Percentiles rank a stretch among this genome's conserved stretches.
Conservation (phyloP, 2,329 filamentous ascomycete species). For the Triangularia verruculosa region DNA sequence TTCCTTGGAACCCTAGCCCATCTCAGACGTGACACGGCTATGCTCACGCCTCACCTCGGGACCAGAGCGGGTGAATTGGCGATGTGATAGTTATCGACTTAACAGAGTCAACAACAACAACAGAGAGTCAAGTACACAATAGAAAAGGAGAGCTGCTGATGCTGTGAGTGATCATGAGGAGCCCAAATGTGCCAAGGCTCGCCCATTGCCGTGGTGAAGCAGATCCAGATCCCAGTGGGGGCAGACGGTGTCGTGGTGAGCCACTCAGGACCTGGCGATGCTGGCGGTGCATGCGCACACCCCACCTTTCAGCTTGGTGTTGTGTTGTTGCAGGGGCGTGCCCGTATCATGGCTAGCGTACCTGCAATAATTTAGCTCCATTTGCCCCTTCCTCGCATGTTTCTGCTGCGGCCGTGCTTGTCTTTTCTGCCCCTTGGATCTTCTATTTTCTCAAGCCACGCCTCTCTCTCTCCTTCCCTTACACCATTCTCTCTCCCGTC, state of each 20-base stretch:
- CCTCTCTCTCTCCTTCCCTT: conserved; percentile 24
- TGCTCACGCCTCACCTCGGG: conserved; percentile 21
- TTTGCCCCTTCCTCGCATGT: conserved; percentile 26
- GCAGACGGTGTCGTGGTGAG: conserved; percentile 14
- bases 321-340: conserved; percentile 20
- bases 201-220: conserved; percentile 19
- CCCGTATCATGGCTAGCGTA: conserved; percentile 19
- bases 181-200: conserved; percentile 8
- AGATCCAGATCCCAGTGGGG: conserved; percentile 13
- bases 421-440: conserved; percentile 24
- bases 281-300: conserved; percentile 11
- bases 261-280: conserved; percentile 11
- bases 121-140: neutral
- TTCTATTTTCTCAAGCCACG: conserved; percentile 25
- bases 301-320: conserved; percentile 16
- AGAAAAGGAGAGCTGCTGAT: neutral
- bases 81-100: neutral
- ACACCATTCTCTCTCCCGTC: conserved; percentile 22
- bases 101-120: neutral
- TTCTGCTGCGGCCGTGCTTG: conserved; percentile 21
- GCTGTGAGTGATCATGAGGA: conserved; percentile 12
- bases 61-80: conserved; percentile 9
- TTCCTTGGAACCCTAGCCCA: conserved; percentile 13
- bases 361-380: conserved; percentile 25
- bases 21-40: conserved; percentile 17